Base-by-base conservation (phyloP, 2,329 filamentous ascomycete species). In the Colletotrichum scovillei region DNA sequence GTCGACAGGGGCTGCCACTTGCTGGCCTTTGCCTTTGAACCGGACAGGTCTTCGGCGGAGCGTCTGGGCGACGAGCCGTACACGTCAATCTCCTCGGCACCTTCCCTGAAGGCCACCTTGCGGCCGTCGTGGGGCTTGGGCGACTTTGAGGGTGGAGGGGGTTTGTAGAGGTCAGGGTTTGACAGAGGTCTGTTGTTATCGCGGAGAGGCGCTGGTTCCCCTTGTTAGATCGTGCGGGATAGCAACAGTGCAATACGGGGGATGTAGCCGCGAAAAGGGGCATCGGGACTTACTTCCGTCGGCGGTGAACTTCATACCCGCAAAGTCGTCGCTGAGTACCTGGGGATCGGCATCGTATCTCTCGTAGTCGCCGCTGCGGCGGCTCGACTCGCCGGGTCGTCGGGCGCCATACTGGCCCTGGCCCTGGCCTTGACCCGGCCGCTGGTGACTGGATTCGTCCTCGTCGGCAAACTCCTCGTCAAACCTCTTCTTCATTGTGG, bases 1-100 rank as follows among this genome's bases (percentile, higher is more conserved):
- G 92, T 89, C 14, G 95, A 95, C 77, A 99, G 86, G 11, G 97
- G 96, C 83, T 99, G 96, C 97, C 97, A 99, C 86, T 99, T 99
- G 89, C 95, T 98, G 58, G 90, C 84, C 85, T 95, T 97, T 76
- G 85, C 84, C 60, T 87, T 86, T n/a, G 86, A 81, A 28, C 80
- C 80, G 42, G 81, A 78, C 73, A 77, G 83, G 80, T 87, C 90
- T 82, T 88, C 91, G 76, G 86, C 86, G 32, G 83, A 87, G 65
- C 85, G 84, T 81, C 81, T 87, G 38, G 92, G 89, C 63, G 91
- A 91, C 12, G 89, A 86, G 70, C 92, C 90, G 80, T 97, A 97
- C 72, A 93, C 91, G 77, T 86, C 87, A 66, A 98, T 95, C 79
- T 98, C 95, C 78, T 97, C 94, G 2, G 94, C 90, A 72, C 86